Percentiles rank a stretch among this genome's conserved stretches.
These are phyloP conservation scores for Penicillium pancosmium DNA, from an alignment of 495 filamentous ascomycete species.

Conservation along the genomic window DNA sequence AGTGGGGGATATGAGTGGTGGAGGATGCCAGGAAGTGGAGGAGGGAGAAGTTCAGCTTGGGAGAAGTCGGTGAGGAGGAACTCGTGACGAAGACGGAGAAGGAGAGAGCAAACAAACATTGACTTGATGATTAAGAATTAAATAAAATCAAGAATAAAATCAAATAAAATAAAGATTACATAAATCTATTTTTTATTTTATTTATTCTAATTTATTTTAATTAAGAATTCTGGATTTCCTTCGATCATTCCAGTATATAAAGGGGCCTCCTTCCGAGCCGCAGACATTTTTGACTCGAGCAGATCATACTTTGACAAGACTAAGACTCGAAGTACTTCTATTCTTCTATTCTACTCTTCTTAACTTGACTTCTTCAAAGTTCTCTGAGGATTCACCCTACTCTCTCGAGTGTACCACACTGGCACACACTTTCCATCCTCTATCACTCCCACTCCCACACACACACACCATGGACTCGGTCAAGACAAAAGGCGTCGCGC, in stretches of 20 bases:
- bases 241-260: slow-evolving; percentile 7
- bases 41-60: background rate
- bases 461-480: slow-evolving; percentile 16
- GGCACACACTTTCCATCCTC: background rate
- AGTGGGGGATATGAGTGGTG: background rate
- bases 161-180: background rate
- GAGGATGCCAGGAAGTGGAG: background rate
- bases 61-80: slow-evolving; percentile 30
- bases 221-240: slow-evolving; percentile 5
- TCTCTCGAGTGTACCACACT: background rate
- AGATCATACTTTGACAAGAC: background rate
- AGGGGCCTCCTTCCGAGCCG: slow-evolving; percentile 4
- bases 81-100: background rate
- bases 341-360: background rate
- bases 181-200: slow-evolving; percentile 4
- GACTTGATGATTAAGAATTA: background rate
- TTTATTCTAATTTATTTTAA: slow-evolving; percentile 4
- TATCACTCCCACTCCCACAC: background rate
- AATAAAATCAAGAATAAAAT: background rate
- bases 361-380: background rate
- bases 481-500: slow-evolving; percentile 15
- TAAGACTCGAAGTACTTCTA: background rate
- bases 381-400: background rate
- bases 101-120: background rate
- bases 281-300: background rate